These are phyloP conservation scores for Inga oerstediana DNA, from an alignment of 306 rosid species.

Conservation along the genomic window DNA sequence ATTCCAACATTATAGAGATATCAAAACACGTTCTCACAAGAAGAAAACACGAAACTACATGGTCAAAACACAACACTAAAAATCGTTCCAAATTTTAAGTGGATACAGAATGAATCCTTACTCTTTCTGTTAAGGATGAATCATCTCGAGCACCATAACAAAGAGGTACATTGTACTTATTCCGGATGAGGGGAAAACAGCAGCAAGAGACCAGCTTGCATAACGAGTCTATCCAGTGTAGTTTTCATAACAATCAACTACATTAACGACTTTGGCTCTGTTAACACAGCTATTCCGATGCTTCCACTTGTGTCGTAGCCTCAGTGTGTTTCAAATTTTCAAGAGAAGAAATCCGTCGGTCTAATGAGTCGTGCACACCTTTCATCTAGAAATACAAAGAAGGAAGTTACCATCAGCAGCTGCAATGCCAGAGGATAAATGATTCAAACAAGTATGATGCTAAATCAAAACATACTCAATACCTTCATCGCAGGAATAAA, in stretches of 20 bases:
- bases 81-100: slow-evolving; percentile 20
- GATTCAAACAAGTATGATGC: background rate
- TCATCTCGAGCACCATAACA: slow-evolving; percentile 28
- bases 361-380: slow-evolving; percentile 68
- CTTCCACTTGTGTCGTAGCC: slow-evolving; percentile 55
- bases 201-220: slow-evolving; percentile 32
- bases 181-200: slow-evolving; percentile 25
- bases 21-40: background rate
- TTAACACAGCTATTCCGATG: slow-evolving; percentile 49
- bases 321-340: slow-evolving; percentile 71
- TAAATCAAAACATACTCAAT: background rate
- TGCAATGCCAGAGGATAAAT: background rate
- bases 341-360: slow-evolving; percentile 69
- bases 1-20: background rate
- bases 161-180: slow-evolving; percentile 39
- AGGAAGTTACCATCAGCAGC: slow-evolving; percentile 22
- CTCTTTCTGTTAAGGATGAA: slow-evolving; percentile 19
- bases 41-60: background rate
- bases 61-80: background rate
- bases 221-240: slow-evolving; percentile 24
- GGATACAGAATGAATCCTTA: slow-evolving; percentile 26
- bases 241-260: slow-evolving; percentile 30
- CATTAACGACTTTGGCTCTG: slow-evolving; percentile 12
- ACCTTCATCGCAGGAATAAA: slow-evolving; percentile 1
- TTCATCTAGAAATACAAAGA: slow-evolving; percentile 59